Percentiles rank a stretch among this genome's conserved stretches.
Evolutionary conservation across 352 stramenopile genomes (phyloP).

Genomic region (Globisporangium cederbergense): DNA sequence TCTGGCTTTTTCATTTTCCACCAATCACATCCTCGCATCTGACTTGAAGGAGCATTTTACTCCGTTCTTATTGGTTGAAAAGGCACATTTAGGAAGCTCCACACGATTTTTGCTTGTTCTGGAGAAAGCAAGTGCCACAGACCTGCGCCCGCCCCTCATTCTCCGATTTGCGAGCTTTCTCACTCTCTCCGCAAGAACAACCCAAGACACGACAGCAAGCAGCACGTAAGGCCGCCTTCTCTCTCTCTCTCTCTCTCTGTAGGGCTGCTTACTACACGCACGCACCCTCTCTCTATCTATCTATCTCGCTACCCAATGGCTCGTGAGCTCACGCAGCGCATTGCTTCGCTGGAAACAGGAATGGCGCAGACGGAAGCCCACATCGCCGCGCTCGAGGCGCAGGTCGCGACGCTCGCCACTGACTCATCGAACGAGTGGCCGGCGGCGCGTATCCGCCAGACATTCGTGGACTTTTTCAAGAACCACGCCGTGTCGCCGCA

Average conservation of each 20-base stretch:
- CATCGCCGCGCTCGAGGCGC: slow-evolving; percentile 21
- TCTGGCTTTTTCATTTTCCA: slow-evolving; percentile 1
- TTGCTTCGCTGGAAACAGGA: slow-evolving; percentile 29
- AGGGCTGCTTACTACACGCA: not conserved
- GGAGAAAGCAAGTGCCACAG: not conserved
- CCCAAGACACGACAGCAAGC: not conserved
- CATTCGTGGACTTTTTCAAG: slow-evolving; percentile 98
- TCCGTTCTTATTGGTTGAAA: slow-evolving; percentile 1
- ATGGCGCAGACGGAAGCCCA: slow-evolving; percentile 22
- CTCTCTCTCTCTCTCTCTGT: not conserved
- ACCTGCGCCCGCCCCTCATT: not conserved
- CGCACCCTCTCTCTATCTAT: not conserved
- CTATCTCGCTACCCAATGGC: not conserved
- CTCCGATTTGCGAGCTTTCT: not conserved
- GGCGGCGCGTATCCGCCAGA: slow-evolving; percentile 93
- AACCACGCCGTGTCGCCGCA: slow-evolving; percentile 82
- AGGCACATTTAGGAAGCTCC: not conserved
- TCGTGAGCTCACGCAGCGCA: slow-evolving; percentile 25
- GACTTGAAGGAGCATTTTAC: not conserved
- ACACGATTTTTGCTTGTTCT: slow-evolving; percentile 4
- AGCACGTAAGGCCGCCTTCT: not conserved
- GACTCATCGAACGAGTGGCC: slow-evolving; percentile 81
- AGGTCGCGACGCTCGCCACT: slow-evolving; percentile 12
- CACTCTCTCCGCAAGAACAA: not conserved
- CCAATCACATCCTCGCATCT: not conserved